Conservation (phyloP, 352 stramenopile genomes). For the Phytophthora pseudosyringae region DNA sequence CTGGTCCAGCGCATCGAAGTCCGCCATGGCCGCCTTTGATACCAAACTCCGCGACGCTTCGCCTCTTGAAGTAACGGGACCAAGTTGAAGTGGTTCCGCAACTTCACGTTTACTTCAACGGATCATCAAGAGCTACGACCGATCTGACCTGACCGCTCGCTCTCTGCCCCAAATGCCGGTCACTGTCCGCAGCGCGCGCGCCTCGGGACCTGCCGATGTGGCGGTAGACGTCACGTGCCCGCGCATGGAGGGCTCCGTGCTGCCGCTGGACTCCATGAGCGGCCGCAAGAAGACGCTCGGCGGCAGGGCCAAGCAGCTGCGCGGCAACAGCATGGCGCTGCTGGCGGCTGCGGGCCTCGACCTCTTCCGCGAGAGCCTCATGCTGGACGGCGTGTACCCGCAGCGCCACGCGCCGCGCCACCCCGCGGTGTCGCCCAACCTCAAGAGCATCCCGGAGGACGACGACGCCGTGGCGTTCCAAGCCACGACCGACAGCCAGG, state of each 20-base stretch:
- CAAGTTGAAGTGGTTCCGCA: neutral
- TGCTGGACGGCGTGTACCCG: constrained; percentile 55
- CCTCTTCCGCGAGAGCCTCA: constrained; percentile 67
- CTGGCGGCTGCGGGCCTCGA: constrained; percentile 63
- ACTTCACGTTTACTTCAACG: neutral
- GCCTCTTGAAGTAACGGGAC: constrained; percentile 2
- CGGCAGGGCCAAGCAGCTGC: neutral
- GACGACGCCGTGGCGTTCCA: constrained; percentile 24
- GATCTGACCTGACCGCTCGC: neutral
- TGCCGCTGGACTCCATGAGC: constrained; percentile 55
- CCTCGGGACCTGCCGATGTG: constrained; percentile 1
- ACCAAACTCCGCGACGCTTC: constrained; percentile 18
- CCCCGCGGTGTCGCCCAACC: constrained; percentile 55
- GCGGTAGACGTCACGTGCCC: constrained; percentile 23
- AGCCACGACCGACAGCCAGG: constrained; percentile 37
- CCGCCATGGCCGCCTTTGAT: constrained; percentile 14
- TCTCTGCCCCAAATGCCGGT: constrained; percentile 2
- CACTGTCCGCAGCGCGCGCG: neutral
- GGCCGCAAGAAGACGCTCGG: constrained; percentile 19
- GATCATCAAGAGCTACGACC: neutral
- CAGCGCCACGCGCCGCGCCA: constrained; percentile 43
- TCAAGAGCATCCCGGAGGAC: constrained; percentile 63
- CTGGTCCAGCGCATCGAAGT: constrained; percentile 56
- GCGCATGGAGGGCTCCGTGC: constrained; percentile 47
- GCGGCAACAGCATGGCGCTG: constrained; percentile 27